A percentile compares a stretch with the other conserved stretches of the same genome.
phyloP scores from a whole-genome alignment of 345 rosid genomes.

The Pistacia vera region DNA sequence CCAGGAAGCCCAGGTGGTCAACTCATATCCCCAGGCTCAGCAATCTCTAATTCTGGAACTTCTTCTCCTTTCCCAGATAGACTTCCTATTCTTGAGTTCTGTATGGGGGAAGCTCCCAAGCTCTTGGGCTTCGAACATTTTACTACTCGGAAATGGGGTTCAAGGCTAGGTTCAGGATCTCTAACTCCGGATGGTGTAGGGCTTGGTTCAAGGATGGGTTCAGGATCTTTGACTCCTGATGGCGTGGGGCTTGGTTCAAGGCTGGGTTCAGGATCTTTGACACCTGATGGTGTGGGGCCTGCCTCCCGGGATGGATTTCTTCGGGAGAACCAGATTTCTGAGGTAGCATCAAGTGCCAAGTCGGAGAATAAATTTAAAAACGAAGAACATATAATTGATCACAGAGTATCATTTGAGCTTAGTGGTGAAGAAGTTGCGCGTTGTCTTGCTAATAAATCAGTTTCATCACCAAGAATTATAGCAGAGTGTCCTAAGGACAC shows the following conservation, averaged over 20 bases:
- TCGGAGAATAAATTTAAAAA: slow-evolving; percentile 46
- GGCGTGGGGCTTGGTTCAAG: slow-evolving; percentile 76
- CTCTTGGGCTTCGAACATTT: slow-evolving; percentile 69
- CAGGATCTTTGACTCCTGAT: slow-evolving; percentile 81
- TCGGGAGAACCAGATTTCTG: slow-evolving; percentile 45
- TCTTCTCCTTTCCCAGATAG: slow-evolving; percentile 87
- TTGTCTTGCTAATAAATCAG: slow-evolving; percentile 68
- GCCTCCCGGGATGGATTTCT: slow-evolving; percentile 38
- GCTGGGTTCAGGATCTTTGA: slow-evolving; percentile 69
- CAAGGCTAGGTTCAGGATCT: slow-evolving; percentile 82
- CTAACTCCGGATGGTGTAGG: slow-evolving; percentile 74
- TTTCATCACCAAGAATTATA: slow-evolving; percentile 35
- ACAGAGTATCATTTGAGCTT: slow-evolving; percentile 91
- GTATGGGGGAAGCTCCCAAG: slow-evolving; percentile 65
- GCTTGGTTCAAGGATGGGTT: slow-evolving; percentile 50
- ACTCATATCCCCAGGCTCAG: slow-evolving; percentile 82
- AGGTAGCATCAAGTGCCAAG: slow-evolving; percentile 51
- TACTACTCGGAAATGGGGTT: slow-evolving; percentile 80
- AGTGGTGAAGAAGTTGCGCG: slow-evolving; percentile 96
- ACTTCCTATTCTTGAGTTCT: slow-evolving; percentile 59
- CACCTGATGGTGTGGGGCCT: slow-evolving; percentile 70
- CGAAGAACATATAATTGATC: slow-evolving; percentile 45
- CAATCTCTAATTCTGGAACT: slow-evolving; percentile 75
- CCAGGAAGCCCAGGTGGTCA: slow-evolving; percentile 89
- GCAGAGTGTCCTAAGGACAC: slow-evolving; percentile 35